Evolutionary conservation across 441 rosid genomes (phyloP).

Genomic region (Aquilaria agallochum): DNA sequence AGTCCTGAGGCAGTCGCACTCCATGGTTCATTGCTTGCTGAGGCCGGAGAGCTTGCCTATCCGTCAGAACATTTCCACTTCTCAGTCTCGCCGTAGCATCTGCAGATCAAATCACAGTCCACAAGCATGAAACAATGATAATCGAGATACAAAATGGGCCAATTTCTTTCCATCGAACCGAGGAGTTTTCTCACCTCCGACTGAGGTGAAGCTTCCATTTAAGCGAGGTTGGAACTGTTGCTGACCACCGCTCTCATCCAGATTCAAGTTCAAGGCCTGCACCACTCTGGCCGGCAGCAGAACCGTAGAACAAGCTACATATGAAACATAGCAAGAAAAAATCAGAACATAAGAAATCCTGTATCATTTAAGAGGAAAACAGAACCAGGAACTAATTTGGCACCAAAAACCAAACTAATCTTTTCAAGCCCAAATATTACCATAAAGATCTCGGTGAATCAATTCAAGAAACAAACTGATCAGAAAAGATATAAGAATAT

Average conservation of each 20-base stretch:
- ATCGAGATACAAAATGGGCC: too few species aligned
- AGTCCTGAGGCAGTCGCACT: slow-evolving; percentile 51
- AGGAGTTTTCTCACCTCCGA: too few species aligned
- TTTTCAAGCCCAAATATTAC: too few species aligned
- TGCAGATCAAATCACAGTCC: slow-evolving; percentile 1
- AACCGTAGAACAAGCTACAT: slow-evolving; percentile 43
- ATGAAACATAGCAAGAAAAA: too few species aligned
- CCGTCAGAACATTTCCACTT: slow-evolving; percentile 6
- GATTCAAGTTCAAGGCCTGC: slow-evolving; percentile 57
- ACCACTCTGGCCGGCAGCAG: slow-evolving; percentile 75
- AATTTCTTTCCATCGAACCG: too few species aligned
- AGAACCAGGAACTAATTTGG: too few species aligned
- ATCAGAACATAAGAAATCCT: too few species aligned
- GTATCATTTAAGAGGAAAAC: too few species aligned
- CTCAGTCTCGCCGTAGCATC: slow-evolving; percentile 24
- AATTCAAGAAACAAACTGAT: background rate
- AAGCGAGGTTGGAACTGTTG: slow-evolving; percentile 30
- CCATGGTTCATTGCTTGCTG: slow-evolving; percentile 26
- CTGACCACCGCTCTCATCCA: slow-evolving; percentile 27
- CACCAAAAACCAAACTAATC: too few species aligned
- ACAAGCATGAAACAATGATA: too few species aligned
- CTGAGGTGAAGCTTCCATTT: slow-evolving; percentile 11
- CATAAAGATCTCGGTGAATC: too few species aligned
- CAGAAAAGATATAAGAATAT: background rate
- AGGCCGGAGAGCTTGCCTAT: slow-evolving; percentile 22